Evolutionary conservation across 2,329 filamentous ascomycete genomes (phyloP).

Genomic region (Colletotrichum chrysophilum): DNA sequence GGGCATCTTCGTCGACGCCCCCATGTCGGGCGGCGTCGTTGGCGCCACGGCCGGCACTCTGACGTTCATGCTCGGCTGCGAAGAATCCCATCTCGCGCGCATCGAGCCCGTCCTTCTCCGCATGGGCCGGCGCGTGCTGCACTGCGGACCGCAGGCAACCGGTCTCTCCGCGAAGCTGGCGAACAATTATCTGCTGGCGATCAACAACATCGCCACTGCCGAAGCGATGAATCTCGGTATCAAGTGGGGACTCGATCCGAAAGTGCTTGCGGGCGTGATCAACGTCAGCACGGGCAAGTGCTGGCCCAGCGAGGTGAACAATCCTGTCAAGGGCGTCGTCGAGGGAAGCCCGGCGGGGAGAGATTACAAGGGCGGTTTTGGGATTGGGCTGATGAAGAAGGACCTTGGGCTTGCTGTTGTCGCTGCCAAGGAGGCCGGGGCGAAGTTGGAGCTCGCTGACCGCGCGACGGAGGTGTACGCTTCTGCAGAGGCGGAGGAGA

Average conservation of each 20-base stretch:
- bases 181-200: slow-evolving; percentile 94
- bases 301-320: slow-evolving; percentile 97
- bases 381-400: slow-evolving; percentile 80
- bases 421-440: slow-evolving; percentile 72
- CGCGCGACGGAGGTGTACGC: slow-evolving; percentile 72
- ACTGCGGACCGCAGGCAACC: slow-evolving; percentile 83
- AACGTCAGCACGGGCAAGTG: slow-evolving; percentile 93
- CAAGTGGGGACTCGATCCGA: slow-evolving; percentile 63
- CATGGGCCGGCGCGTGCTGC: slow-evolving; percentile 88
- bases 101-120: slow-evolving; percentile 73
- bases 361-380: slow-evolving; percentile 81
- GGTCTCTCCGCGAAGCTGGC: slow-evolving; percentile 92
- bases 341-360: slow-evolving; percentile 75
- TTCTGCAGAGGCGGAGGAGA: slow-evolving; percentile 63
- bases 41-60: slow-evolving; percentile 86
- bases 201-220: slow-evolving; percentile 82
- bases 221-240: slow-evolving; percentile 73
- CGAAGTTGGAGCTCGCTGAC: slow-evolving; percentile 68
- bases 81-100: slow-evolving; percentile 63
- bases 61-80: slow-evolving; percentile 92
- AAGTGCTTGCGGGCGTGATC: slow-evolving; percentile 81
- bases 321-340: slow-evolving; percentile 87
- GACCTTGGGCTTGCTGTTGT: slow-evolving; percentile 75
- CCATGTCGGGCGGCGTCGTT: slow-evolving; percentile 96
- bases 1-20: slow-evolving; percentile 85